Conservation (phyloP, 2,329 filamentous ascomycete species). For the Talaromyces sp. region DNA sequence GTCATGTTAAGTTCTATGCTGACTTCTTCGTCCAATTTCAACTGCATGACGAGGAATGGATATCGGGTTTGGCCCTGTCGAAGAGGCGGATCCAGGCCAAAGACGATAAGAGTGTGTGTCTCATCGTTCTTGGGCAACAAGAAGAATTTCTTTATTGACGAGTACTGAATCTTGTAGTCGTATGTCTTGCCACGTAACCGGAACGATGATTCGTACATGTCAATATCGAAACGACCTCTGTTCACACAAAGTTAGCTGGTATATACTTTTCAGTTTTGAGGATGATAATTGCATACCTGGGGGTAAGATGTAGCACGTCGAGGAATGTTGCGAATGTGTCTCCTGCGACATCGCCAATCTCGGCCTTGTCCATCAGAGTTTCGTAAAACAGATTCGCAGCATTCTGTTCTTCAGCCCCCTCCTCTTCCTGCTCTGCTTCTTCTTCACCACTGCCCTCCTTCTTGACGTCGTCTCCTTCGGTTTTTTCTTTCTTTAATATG, state of each 20-base stretch:
- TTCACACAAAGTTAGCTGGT: conserved; percentile 17
- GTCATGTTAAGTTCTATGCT: conserved; percentile 95
- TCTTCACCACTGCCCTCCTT: conserved; percentile 70
- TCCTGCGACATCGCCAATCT: conserved; percentile 98
- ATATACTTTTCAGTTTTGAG: conserved; percentile 10
- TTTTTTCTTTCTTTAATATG: conserved; percentile 65
- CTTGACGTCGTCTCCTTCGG: conserved; percentile 54
- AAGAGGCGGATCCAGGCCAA: conserved; percentile 89
- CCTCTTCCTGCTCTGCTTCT: conserved; percentile 18
- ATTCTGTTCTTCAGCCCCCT: conserved; percentile 71
- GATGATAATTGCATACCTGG: conserved; percentile 55
- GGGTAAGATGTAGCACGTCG: conserved; percentile 93
- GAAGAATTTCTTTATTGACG: conserved; percentile 98
- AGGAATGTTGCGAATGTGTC: conserved; percentile 97
- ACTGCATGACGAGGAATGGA: conserved; percentile 98
- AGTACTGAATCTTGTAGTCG: conserved; percentile 99
- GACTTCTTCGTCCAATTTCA: conserved; percentile 96
- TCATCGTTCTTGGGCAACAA: conserved; percentile 98
- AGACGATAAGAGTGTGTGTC: conserved; percentile 87
- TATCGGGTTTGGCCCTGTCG: conserved; percentile 97
- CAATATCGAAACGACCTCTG: conserved; percentile 98
- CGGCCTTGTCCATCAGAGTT: conserved; percentile 94
- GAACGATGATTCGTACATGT: conserved; percentile 98
- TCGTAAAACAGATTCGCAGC: conserved; percentile 98
- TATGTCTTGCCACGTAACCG: conserved; percentile 97